A percentile compares a stretch with the other conserved stretches of the same genome.
These are phyloP conservation scores for Kernera saxatilis DNA, from an alignment of 345 rosid genomes.

Conservation along the genomic window DNA sequence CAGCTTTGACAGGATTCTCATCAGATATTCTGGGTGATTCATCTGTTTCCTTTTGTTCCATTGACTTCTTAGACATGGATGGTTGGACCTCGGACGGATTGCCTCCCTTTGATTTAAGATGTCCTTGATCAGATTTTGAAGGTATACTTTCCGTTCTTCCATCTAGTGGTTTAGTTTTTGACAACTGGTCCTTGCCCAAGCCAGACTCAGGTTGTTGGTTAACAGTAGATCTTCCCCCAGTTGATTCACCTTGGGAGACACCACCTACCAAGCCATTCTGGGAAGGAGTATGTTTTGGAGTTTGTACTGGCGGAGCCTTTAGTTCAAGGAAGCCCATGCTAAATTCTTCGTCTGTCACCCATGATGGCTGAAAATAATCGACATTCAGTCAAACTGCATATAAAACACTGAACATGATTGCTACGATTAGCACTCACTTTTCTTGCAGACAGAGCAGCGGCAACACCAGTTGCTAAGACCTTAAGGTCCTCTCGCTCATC, in stretches of 20 bases:
- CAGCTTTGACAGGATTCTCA: conserved; percentile 44
- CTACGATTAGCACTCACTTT: conserved; percentile 50
- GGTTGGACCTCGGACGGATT: conserved; percentile 53
- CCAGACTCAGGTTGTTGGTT: conserved; percentile 57
- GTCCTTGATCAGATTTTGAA: conserved; percentile 60
- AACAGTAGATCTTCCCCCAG: conserved; percentile 40
- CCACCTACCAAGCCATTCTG: conserved; percentile 49
- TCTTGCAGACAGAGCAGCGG: conserved; percentile 96
- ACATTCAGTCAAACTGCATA: conserved; percentile 12
- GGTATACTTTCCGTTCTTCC: conserved; percentile 57
- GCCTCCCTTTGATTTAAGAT: conserved; percentile 52
- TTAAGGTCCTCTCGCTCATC: conserved; percentile 99
- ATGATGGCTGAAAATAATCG: conserved; percentile 61
- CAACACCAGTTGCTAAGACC: conserved; percentile 97
- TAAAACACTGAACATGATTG: not conserved
- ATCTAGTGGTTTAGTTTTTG: conserved; percentile 59
- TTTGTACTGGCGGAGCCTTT: conserved; percentile 61
- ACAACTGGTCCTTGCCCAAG: conserved; percentile 59
- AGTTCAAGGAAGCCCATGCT: conserved; percentile 97
- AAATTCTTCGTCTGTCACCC: conserved; percentile 99
- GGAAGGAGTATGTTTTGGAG: conserved; percentile 47
- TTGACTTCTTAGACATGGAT: conserved; percentile 30
- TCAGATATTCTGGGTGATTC: conserved; percentile 46
- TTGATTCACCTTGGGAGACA: conserved; percentile 51
- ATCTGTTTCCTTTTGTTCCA: conserved; percentile 54